A percentile compares a stretch with the other conserved stretches of the same genome.
These are phyloP conservation scores for Acacia concinna DNA, from an alignment of 331 rosid genomes.

Conservation along the genomic window DNA sequence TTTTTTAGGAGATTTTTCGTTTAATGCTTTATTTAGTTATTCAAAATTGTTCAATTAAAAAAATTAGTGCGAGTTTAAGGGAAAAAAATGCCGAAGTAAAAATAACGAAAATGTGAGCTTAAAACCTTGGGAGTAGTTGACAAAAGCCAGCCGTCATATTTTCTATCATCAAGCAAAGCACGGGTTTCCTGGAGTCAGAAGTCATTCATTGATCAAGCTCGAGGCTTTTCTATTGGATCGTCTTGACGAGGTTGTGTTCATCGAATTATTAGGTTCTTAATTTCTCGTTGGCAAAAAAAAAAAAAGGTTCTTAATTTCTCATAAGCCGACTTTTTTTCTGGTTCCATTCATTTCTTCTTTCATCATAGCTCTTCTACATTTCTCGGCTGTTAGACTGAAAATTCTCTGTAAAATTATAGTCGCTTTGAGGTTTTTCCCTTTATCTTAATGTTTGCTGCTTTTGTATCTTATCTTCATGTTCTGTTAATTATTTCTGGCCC, in stretches of 20 bases:
- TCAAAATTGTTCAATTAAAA: too few relatives aligned
- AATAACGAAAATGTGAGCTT: background rate
- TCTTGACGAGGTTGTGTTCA: slow-evolving; percentile 39
- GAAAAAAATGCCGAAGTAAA: too few relatives aligned
- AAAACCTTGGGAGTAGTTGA: background rate
- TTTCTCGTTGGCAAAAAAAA: too few relatives aligned
- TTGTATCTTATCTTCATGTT: slow-evolving; percentile 8
- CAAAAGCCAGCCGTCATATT: slow-evolving; percentile 9
- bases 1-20: too few relatives aligned
- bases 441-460: background rate
- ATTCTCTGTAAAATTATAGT: slow-evolving; percentile 6
- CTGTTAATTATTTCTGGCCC: background rate
- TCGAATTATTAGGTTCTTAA: background rate
- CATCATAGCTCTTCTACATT: background rate
- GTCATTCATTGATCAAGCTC: slow-evolving; percentile 31
- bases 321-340: background rate
- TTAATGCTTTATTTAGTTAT: too few relatives aligned
- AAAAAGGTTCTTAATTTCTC: background rate
- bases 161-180: slow-evolving; percentile 29
- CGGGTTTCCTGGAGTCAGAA: slow-evolving; percentile 25
- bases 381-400: background rate
- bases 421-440: slow-evolving; percentile 25
- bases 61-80: too few relatives aligned
- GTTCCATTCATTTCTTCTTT: background rate
- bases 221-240: slow-evolving; percentile 33